These are phyloP conservation scores for Colletotrichum sp. DNA, from an alignment of 2,329 filamentous ascomycete genomes.

Conservation along the genomic window DNA sequence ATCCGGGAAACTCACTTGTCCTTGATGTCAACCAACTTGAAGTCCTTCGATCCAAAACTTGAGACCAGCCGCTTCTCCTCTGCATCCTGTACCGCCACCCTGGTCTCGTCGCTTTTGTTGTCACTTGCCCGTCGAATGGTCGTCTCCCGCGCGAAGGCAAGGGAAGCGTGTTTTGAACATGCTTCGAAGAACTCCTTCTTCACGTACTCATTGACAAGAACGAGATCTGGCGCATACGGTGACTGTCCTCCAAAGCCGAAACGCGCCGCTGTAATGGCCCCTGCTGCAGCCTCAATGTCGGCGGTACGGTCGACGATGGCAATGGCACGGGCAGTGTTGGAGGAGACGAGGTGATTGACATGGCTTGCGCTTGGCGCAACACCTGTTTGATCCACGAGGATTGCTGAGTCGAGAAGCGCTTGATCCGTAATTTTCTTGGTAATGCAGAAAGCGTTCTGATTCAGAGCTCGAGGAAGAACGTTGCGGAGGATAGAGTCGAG, in stretches of 20 bases:
- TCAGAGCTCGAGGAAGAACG: conserved; percentile 1
- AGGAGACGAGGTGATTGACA: conserved; percentile 20
- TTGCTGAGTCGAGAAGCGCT: neutral
- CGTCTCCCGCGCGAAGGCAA: conserved; percentile 37
- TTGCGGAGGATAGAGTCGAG: conserved; percentile 6
- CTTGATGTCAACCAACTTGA: conserved; percentile 15
- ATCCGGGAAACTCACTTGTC: conserved; percentile 20
- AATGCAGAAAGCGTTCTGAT: conserved; percentile 14
- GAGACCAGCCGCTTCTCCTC: conserved; percentile 25
- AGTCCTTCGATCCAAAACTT: conserved; percentile 16
- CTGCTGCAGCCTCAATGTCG: conserved; percentile 56
- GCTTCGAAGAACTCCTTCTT: conserved; percentile 56
- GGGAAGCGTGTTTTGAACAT: conserved; percentile 9
- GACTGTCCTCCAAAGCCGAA: conserved; percentile 61
- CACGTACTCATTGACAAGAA: conserved; percentile 68
- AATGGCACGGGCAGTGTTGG: conserved; percentile 36
- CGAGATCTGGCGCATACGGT: conserved; percentile 64
- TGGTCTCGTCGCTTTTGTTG: conserved; percentile 22
- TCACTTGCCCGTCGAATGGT: conserved; percentile 18
- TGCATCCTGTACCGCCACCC: conserved; percentile 25
- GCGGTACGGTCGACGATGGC: conserved; percentile 67
- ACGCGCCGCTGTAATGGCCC: conserved; percentile 54
- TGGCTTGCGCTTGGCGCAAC: neutral
- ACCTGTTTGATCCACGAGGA: conserved; percentile 11
- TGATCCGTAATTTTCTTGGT: conserved; percentile 7